phyloP scores from a whole-genome alignment of 2,329 filamentous ascomycete species.

The Diaporthe eres region DNA sequence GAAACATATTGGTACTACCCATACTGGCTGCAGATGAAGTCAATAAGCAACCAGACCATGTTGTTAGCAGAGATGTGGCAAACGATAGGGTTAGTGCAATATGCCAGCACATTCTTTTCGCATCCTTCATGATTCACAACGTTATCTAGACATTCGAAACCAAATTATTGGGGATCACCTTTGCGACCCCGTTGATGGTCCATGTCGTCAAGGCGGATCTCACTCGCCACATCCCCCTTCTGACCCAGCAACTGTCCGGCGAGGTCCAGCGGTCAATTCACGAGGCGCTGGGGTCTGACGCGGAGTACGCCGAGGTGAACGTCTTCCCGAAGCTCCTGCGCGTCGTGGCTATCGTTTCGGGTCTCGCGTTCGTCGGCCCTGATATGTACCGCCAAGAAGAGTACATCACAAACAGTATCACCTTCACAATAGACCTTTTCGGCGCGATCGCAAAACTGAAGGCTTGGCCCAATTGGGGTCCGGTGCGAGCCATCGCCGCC shows the following conservation, averaged over 20 bases:
- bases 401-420: constrained; percentile 62
- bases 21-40: constrained; percentile 23
- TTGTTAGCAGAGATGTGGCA: constrained; percentile 20
- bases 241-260: constrained; percentile 42
- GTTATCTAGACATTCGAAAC: constrained; percentile 9
- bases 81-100: constrained; percentile 9
- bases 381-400: constrained; percentile 59
- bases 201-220: constrained; percentile 25
- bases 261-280: constrained; percentile 54
- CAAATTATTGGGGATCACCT: constrained; percentile 13
- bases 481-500: background rate
- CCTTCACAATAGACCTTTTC: constrained; percentile 62
- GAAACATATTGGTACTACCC: background rate
- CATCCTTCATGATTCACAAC: background rate
- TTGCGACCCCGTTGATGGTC: constrained; percentile 22
- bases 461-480: constrained; percentile 18
- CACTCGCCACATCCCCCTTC: constrained; percentile 9
- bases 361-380: constrained; percentile 61
- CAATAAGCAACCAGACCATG: constrained; percentile 18
- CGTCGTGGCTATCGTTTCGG: constrained; percentile 61
- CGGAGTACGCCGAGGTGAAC: constrained; percentile 57
- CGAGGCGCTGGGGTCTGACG: constrained; percentile 51
- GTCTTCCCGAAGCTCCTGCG: constrained; percentile 58
- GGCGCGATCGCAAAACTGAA: constrained; percentile 50
- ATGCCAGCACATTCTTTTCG: background rate